Base-by-base conservation (phyloP, 371 early-diverging fungal genomes). In the Catenaria anguillulae region DNA sequence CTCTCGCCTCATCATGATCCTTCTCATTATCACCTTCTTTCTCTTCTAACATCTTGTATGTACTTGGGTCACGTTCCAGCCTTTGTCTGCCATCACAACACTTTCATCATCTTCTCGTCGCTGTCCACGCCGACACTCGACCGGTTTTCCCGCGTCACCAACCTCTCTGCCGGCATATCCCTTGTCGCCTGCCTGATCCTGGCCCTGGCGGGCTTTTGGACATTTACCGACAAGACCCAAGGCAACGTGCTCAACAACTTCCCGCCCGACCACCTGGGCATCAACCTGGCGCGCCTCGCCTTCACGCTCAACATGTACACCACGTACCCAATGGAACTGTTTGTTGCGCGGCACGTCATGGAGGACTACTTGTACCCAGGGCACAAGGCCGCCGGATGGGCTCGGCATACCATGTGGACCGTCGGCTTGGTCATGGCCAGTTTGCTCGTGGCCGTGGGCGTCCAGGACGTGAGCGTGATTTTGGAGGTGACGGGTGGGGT, bases 61-160 rank as follows among this genome's bases (percentile, higher is more conserved):
- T n/a, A n/a, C n/a, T n/a, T n/a, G n/a, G n/a, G n/a, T n/a, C n/a
- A n/a, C n/a, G n/a, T n/a, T n/a, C n/a, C n/a, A 68, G 71, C 73
- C 2, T 72, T 72, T 60, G 71, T 72, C 23, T 72, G 71, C 60
- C 73, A 72, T 40, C 73, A 72, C 60, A 70, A 72, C 55, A 68
- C 73, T 1, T 72, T 70, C 59, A 55, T 72, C 58, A 71, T 72
- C 29, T 64, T 52, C 52, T 63, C 65, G 1, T 68, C 69, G 31
- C 55, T 72, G 33, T 45, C 60, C 13, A 68, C 63, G 42, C 70
- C 70, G n/a, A 65, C 73, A 10, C 63, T 72, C 48, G 63, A 68
- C 60, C 60, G 71, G 46, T 70, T 70, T 34, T 65, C 66, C 26
- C 61, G 61, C 48, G 73, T 72, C 1, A 69, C 73, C 12, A 63